These are phyloP conservation scores for Apocynum venetum DNA, from an alignment of 257 asterid genomes.

Conservation along the genomic window DNA sequence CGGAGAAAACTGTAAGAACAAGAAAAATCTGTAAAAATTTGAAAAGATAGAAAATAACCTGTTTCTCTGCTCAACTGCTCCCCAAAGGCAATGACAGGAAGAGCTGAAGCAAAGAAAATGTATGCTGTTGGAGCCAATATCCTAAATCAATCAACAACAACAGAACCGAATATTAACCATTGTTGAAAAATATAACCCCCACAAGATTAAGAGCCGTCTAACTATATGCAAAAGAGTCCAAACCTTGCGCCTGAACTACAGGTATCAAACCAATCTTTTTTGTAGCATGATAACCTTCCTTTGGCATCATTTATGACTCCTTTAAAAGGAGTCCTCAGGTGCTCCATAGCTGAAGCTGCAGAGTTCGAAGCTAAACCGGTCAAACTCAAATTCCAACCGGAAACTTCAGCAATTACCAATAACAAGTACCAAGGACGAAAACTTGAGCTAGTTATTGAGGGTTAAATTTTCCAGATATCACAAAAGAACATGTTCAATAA, in stretches of 20 bases:
- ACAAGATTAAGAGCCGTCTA: background rate
- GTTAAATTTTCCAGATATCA: too few species aligned
- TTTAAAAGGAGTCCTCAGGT: conserved; percentile 30
- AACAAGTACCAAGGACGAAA: background rate
- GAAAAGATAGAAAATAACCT: conserved; percentile 32
- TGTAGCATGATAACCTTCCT: conserved; percentile 44
- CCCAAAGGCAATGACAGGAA: conserved; percentile 91
- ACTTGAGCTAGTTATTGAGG: too few species aligned
- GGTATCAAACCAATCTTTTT: conserved; percentile 39
- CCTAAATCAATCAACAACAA: conserved; percentile 38
- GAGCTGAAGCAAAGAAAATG: conserved; percentile 90
- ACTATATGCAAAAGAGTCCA: conserved; percentile 1
- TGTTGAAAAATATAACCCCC: background rate
- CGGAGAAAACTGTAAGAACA: background rate
- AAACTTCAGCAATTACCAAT: background rate
- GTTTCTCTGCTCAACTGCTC: conserved; percentile 90
- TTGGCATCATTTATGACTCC: conserved; percentile 36
- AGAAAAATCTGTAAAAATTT: background rate
- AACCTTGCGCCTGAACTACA: conserved; percentile 70
- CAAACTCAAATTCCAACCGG: background rate
- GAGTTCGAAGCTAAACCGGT: conserved; percentile 3
- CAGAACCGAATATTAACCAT: background rate
- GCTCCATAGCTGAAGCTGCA: conserved; percentile 34
- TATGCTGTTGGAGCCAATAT: conserved; percentile 88
- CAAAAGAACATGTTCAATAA: background rate